Conservation (phyloP, 306 rosid species). For the Inga leiocalycina region DNA sequence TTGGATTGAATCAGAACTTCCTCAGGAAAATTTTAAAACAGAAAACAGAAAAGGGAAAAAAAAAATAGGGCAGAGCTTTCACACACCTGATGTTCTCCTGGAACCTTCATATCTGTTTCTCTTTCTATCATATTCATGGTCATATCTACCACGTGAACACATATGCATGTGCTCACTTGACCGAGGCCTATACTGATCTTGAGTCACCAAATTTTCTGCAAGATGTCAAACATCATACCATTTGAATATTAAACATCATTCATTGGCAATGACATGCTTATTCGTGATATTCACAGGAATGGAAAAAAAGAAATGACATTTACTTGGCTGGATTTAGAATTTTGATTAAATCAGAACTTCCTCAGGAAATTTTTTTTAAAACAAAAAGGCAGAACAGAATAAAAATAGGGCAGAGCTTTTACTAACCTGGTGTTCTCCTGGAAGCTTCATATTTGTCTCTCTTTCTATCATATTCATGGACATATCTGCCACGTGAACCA, state of each 20-base stretch:
- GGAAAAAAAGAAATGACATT: slow-evolving; percentile 12
- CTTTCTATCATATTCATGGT: slow-evolving; percentile 59
- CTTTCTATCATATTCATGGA: slow-evolving; percentile 59
- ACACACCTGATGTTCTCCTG: slow-evolving; percentile 77
- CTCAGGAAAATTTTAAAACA: not conserved
- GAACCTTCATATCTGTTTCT: slow-evolving; percentile 77
- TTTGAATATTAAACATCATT: slow-evolving; percentile 19
- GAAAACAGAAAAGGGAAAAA: not conserved
- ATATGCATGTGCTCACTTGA: slow-evolving; percentile 40
- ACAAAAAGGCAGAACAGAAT: slow-evolving; percentile 4
- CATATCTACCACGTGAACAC: slow-evolving; percentile 58
- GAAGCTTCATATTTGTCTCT: slow-evolving; percentile 75
- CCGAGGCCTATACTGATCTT: slow-evolving; percentile 39
- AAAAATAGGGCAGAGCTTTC: slow-evolving; percentile 5
- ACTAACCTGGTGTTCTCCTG: slow-evolving; percentile 77
- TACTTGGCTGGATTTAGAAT: slow-evolving; percentile 3
- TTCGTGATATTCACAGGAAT: slow-evolving; percentile 9
- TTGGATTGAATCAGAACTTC: not conserved
- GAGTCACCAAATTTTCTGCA: slow-evolving; percentile 65
- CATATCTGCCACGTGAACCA: slow-evolving; percentile 55
- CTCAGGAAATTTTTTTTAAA: not conserved
- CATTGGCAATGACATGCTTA: not conserved
- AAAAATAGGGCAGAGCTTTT: slow-evolving; percentile 6
- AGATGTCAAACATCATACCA: slow-evolving; percentile 19
- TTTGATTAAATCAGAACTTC: not conserved